A percentile compares a stretch with the other conserved stretches of the same genome.
These are phyloP conservation scores for Saturnispora kantuleensis DNA, from an alignment of 805 yeast genomes.

Conservation along the genomic window DNA sequence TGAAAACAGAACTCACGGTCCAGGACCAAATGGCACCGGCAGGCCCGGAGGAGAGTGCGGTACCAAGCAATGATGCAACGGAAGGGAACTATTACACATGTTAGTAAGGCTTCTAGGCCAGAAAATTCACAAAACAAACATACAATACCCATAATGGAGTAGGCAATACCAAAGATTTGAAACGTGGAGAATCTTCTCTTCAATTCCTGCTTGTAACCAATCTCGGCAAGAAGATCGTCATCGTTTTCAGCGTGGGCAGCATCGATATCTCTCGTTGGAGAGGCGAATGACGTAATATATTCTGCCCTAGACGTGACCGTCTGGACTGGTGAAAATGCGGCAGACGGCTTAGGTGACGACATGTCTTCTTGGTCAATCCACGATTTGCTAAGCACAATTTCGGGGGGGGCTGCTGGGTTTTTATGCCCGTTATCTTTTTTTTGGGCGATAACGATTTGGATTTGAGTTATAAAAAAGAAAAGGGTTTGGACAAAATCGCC, in stretches of 20 bases:
- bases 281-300: conserved; percentile 14
- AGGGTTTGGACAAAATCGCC: too few relatives aligned
- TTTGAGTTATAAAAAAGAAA: too few relatives aligned
- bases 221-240: conserved; percentile 34
- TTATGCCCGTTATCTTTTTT: too few relatives aligned
- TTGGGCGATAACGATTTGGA: too few relatives aligned
- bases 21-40: conserved; percentile 67
- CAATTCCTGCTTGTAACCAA: conserved; percentile 58
- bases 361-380: background rate
- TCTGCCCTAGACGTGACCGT: conserved; percentile 12
- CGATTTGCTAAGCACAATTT: too few relatives aligned
- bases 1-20: conserved; percentile 31
- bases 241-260: conserved; percentile 22
- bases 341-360: conserved; percentile 1
- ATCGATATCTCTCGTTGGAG: conserved; percentile 23
- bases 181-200: conserved; percentile 47
- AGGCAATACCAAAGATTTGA: conserved; percentile 53
- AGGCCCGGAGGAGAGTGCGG: conserved; percentile 54
- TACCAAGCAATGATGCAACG: conserved; percentile 43
- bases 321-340: conserved; percentile 7
- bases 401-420: too few relatives aligned
- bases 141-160: conserved; percentile 48
- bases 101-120: too few relatives aligned
- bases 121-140: too few relatives aligned
- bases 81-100: conserved; percentile 36